Evolutionary conservation across 2,329 filamentous ascomycete genomes (phyloP), one percentile per base, ranked within the genome.

Genomic region (Fusarium vanettenii): DNA sequence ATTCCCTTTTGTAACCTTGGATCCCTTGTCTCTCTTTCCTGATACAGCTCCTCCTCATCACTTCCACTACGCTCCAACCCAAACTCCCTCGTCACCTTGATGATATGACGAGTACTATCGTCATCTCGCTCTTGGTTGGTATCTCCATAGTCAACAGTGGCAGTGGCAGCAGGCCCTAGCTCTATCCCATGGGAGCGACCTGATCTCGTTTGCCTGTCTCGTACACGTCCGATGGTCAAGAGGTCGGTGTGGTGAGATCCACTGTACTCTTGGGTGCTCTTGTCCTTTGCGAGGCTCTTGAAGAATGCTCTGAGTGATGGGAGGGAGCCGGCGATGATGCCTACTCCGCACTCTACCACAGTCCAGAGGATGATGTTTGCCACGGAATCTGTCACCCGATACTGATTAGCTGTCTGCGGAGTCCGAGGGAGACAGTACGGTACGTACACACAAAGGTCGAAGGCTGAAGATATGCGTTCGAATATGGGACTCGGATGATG

Each of bases 291-390:
- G 5, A 69, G 31, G 4, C 59, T 55, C 25, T 64, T 70, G 31
- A 71, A 61, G 11, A 61, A 70, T 52, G 67, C 61, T 22, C 43
- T 35, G 0, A 52, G 14, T 2, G 45, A 71, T 27, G 61, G 67
- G 4, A 71, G 61, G 0, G 69, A 71, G 3, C 67, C 69, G 25
- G 56, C 29, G 10, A 66, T 35, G 2, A 39, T 35, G 0, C 27
- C 62, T 3, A 70, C 45, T 20, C 45, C 45, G 9, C 25, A 50
- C 9, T 50, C 45, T 27, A 50, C 45, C 10, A 50, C 45, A 18
- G 45, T 50, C 45, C 45, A 50, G 16, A 50, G 45, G 2, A 50
- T 50, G 9, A 50, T 50, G 25, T 50, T 50, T n/a, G 25, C 45
- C 2, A 50, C 45, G 0, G 45, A 50, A 4, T 50, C 45, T 50